Percentiles rank a stretch among this genome's conserved stretches.
Conservation (phyloP, 106 monocot species). For the Apostasia ramifera region DNA sequence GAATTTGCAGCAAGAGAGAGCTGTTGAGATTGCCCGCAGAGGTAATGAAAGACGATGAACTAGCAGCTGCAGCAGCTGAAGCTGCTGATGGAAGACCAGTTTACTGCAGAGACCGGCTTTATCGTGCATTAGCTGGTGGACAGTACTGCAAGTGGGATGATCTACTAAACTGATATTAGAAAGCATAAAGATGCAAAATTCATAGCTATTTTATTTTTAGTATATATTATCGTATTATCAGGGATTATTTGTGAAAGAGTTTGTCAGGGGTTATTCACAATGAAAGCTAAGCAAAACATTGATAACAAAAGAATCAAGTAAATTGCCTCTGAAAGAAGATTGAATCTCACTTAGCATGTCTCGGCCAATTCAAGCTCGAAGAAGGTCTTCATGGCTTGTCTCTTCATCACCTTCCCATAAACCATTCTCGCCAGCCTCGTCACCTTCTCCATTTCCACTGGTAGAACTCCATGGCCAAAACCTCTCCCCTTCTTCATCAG, state of each 20-base stretch:
- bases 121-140: slow-evolving; percentile 59
- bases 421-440: slow-evolving; percentile 50
- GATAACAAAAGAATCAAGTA: too few relatives aligned
- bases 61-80: slow-evolving; percentile 59
- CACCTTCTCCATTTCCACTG: slow-evolving; percentile 41
- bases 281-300: too few relatives aligned
- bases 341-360: not conserved
- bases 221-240: too few relatives aligned
- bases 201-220: too few relatives aligned
- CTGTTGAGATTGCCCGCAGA: slow-evolving; percentile 44
- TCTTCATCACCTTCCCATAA: slow-evolving; percentile 78
- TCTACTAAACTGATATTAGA: slow-evolving; percentile 11
- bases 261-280: too few relatives aligned
- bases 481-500: slow-evolving; percentile 27
- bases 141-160: slow-evolving; percentile 61
- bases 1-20: slow-evolving; percentile 34
- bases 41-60: slow-evolving; percentile 43
- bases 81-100: slow-evolving; percentile 65
- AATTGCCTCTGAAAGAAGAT: too few relatives aligned
- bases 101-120: slow-evolving; percentile 48
- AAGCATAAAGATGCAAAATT: too few relatives aligned
- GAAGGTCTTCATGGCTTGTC: slow-evolving; percentile 43
- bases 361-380: slow-evolving; percentile 23
- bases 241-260: too few relatives aligned
- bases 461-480: not conserved